phyloP scores from a whole-genome alignment of 2,329 filamentous ascomycete genomes.

The Fusarium sp. region DNA sequence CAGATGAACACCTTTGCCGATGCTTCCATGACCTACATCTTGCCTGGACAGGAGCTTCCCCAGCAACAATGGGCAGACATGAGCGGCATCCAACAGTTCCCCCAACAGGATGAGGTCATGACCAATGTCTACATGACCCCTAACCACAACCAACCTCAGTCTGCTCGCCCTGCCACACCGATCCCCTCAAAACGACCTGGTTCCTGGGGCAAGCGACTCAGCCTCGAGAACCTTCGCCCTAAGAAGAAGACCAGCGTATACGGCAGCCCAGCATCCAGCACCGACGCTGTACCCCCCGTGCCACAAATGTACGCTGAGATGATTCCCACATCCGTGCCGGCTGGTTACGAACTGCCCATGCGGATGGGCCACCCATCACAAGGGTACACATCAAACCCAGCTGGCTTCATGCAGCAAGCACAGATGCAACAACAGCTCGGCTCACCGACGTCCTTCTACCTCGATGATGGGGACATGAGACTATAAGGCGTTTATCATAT shows the following conservation, averaged over 20 bases:
- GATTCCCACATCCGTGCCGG: conserved; percentile 44
- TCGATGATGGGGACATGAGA: conserved; percentile 45
- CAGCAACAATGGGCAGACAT: conserved; percentile 43
- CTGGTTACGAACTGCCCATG: conserved; percentile 45
- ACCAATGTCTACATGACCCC: conserved; percentile 42
- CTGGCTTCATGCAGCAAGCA: conserved; percentile 39
- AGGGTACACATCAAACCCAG: conserved; percentile 40
- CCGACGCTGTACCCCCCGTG: conserved; percentile 44
- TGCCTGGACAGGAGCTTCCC: conserved; percentile 44
- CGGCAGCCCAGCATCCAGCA: conserved; percentile 43
- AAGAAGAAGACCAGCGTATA: conserved; percentile 51
- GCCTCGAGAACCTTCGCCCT: conserved; percentile 53
- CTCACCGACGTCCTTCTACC: conserved; percentile 44
- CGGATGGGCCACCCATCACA: conserved; percentile 42
- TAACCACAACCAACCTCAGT: conserved; percentile 37
- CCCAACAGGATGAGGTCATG: conserved; percentile 46
- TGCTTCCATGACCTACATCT: conserved; percentile 47
- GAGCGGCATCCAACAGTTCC: conserved; percentile 43
- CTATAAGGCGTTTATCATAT: conserved; percentile 34
- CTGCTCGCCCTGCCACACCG: conserved; percentile 52
- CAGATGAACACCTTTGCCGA: conserved; percentile 50
- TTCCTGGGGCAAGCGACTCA: conserved; percentile 53
- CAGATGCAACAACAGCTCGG: conserved; percentile 45
- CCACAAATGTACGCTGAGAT: conserved; percentile 46
- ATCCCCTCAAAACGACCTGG: conserved; percentile 54